A percentile compares a stretch with the other conserved stretches of the same genome.
phyloP scores from a whole-genome alignment of 2,329 filamentous ascomycete species.

The Westerdykella sp. region DNA sequence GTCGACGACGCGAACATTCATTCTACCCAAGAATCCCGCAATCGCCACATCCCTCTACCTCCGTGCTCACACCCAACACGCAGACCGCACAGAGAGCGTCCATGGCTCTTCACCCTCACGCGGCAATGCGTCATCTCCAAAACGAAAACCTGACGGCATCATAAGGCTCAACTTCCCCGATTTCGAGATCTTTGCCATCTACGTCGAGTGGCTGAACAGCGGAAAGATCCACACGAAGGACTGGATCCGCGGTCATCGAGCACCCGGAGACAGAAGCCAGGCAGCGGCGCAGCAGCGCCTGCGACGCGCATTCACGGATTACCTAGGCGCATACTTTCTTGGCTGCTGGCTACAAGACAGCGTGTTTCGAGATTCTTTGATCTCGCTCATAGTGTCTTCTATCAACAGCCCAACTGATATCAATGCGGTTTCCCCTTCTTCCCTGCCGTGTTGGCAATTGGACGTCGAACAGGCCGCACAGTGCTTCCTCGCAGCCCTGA shows the following conservation, averaged over 20 bases:
- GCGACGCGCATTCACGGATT: constrained; percentile 1
- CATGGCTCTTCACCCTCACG: neutral
- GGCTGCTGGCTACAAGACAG: constrained; percentile 3
- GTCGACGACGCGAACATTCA: neutral
- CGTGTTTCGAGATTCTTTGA: constrained; percentile 5
- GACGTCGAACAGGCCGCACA: neutral
- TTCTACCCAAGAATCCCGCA: neutral
- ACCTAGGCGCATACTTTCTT: constrained; percentile 6
- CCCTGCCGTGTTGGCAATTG: too few relatives aligned
- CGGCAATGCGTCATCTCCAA: neutral
- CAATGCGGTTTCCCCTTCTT: too few relatives aligned
- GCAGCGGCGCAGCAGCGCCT: neutral
- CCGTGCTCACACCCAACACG: neutral
- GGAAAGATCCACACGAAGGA: constrained; percentile 2
- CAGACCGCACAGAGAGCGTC: too few relatives aligned
- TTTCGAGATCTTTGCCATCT: constrained; percentile 8
- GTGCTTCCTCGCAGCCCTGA: constrained; percentile 3
- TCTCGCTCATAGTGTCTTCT: neutral
- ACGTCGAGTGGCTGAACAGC: constrained; percentile 4
- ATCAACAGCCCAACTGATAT: neutral
- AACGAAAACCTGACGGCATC: constrained; percentile 1
- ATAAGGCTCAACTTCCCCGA: constrained; percentile 8
- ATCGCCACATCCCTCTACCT: constrained; percentile 3
- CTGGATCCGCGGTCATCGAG: neutral
- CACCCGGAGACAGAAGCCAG: neutral